phyloP scores from a whole-genome alignment of 257 asterid species.

The Nicotiana otophora region DNA sequence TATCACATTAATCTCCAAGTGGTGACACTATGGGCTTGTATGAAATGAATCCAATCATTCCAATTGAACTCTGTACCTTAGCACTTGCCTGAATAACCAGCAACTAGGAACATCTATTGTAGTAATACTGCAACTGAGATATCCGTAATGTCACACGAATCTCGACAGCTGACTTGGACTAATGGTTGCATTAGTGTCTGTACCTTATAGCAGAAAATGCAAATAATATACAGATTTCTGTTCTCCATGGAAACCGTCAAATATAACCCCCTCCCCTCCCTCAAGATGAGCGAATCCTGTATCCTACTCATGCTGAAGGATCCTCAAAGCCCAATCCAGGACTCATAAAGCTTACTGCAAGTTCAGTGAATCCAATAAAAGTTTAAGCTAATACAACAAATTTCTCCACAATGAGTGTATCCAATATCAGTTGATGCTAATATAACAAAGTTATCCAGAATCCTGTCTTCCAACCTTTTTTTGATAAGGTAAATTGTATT shows the following conservation, averaged over 20 bases:
- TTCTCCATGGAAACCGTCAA: not conserved
- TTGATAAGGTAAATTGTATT: no score
- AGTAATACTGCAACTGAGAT: not conserved
- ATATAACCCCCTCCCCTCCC: not conserved
- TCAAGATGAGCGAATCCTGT: not conserved
- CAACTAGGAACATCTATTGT: not conserved
- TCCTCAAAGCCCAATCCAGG: not conserved
- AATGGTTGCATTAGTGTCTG: not conserved
- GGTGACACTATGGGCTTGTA: not conserved
- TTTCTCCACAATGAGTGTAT: not conserved
- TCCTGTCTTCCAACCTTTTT: not conserved
- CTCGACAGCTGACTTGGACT: not conserved
- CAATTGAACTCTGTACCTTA: not conserved
- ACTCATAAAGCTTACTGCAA: not conserved
- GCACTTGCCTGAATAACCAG: not conserved
- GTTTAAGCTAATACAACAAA: not conserved
- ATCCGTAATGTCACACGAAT: not conserved
- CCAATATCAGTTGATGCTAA: not conserved
- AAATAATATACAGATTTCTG: not conserved
- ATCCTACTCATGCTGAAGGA: not conserved
- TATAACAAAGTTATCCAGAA: not conserved
- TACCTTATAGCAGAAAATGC: not conserved
- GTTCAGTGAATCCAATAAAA: not conserved
- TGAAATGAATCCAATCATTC: not conserved
- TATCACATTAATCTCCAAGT: not conserved